Percentiles rank a stretch among this genome's conserved stretches.
Conservation (phyloP, 345 rosid genomes). For the Sapria himalayana region DNA sequence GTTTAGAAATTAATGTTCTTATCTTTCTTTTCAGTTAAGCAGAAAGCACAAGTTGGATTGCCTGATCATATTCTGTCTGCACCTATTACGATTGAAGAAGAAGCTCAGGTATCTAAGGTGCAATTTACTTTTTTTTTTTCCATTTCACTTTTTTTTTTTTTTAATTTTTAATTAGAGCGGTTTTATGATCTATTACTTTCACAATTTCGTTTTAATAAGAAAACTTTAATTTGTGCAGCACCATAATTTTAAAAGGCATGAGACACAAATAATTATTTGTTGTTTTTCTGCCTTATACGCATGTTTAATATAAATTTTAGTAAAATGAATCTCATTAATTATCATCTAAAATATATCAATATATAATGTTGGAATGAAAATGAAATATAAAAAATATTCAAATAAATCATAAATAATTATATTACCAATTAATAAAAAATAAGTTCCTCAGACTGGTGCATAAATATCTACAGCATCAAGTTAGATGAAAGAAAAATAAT, state of each 20-base stretch:
- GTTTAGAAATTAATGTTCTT: conserved; percentile 2
- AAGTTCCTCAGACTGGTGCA: too few relatives aligned
- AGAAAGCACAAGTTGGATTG: conserved; percentile 6
- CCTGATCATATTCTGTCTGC: conserved; percentile 9
- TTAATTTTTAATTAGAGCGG: neutral
- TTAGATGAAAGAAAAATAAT: too few relatives aligned
- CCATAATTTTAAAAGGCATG: conserved; percentile 1
- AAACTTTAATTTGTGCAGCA: conserved; percentile 2
- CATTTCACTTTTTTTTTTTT: neutral
- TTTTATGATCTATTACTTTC: neutral
- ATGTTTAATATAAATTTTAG: too few relatives aligned
- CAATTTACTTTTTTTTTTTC: neutral
- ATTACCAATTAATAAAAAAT: too few relatives aligned
- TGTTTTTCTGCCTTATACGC: too few relatives aligned
- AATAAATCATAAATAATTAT: too few relatives aligned
- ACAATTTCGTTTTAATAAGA: neutral
- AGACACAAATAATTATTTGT: too few relatives aligned
- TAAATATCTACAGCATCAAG: too few relatives aligned
- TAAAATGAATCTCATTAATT: too few relatives aligned
- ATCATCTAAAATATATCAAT: too few relatives aligned
- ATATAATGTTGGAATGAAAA: too few relatives aligned
- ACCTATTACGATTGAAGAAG: conserved; percentile 11
- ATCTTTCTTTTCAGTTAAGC: conserved; percentile 9
- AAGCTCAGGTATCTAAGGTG: conserved; percentile 16
- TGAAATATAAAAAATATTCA: too few relatives aligned